Evolutionary conservation across 139 green algal genomes (phyloP), one percentile per base, ranked within the genome.

Genomic region (Protoeuglena noctilucae): DNA sequence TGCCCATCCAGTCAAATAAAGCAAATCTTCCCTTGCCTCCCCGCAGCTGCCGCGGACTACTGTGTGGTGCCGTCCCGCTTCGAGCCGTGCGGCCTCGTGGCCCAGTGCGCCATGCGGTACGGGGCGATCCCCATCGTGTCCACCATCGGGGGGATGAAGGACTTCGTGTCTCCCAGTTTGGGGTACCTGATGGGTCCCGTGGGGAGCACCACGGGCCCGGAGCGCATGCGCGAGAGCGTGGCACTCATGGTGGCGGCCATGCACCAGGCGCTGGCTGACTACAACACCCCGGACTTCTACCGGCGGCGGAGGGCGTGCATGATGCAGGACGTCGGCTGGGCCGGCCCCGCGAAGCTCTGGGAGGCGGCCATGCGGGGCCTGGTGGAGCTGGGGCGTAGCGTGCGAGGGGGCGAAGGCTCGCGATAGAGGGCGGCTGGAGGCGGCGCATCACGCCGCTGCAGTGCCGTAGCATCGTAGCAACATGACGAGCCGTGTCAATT

Each of bases 21-120:
- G n/a, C n/a, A n/a, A n/a, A n/a, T n/a, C n/a, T n/a, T n/a, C n/a
- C n/a, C n/a, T n/a, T n/a, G n/a, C n/a, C n/a, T n/a, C 34, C 12
- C 34, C 34, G 34, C 34, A 9, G 34, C 9, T 9, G 12, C 34
- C 12, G 12, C 14, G 14, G 17, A 21, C 43, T 23, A 31, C 16
- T 23, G 21, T 9, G n/a, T 89, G 21, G 58, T 93, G 16, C 84
- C 84, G 0, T 86, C 74, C 6, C 63, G 77, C 14, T 91, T 78
- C 31, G 84, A 94, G 66, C 83, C 85, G 1, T 92, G 80, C 51
- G 85, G 83, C 16, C 73, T 94, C 50, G 75, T 92, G n/a, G 76
- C 78, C 0, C 66, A 88, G 48, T 71, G 55, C 24, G 82, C 56
- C 3, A 48, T 80, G 48, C 69, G 71, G 14, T 94, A 93, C 61